phyloP scores from a whole-genome alignment of 345 rosid genomes.

The Rhizophora apiculata region DNA sequence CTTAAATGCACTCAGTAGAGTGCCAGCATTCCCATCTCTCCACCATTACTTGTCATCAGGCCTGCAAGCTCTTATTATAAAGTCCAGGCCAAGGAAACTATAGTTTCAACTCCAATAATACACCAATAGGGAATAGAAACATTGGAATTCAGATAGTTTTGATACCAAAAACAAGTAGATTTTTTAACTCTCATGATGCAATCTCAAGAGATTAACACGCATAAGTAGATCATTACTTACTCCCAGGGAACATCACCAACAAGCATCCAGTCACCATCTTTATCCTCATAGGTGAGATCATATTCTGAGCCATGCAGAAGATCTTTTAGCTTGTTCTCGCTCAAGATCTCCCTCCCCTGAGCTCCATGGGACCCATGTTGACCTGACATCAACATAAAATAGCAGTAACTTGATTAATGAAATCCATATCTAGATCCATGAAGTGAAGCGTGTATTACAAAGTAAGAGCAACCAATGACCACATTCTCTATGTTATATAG shows the following conservation, averaged over 20 bases:
- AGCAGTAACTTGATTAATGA: conserved; percentile 24
- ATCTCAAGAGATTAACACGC: not conserved
- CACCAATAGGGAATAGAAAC: too few relatives aligned
- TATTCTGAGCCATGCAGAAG: conserved; percentile 30
- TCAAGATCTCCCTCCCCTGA: conserved; percentile 26
- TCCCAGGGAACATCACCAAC: conserved; percentile 41
- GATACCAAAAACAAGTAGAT: not conserved
- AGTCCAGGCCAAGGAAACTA: too few relatives aligned
- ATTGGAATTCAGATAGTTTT: not conserved
- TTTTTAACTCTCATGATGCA: too few relatives aligned
- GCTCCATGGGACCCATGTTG: conserved; percentile 33
- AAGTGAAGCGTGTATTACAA: not conserved
- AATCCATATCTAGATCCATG: not conserved
- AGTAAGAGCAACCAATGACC: too few relatives aligned
- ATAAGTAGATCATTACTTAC: conserved; percentile 16
- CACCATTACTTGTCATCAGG: too few relatives aligned
- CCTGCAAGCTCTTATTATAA: too few relatives aligned
- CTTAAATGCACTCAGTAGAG: too few relatives aligned
- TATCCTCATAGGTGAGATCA: conserved; percentile 34
- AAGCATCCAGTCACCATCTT: conserved; percentile 39
- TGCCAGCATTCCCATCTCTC: too few relatives aligned
- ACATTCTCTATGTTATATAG: too few relatives aligned
- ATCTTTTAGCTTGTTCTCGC: conserved; percentile 34
- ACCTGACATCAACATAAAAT: conserved; percentile 21
- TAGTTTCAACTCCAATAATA: too few relatives aligned